A percentile compares a stretch with the other conserved stretches of the same genome.
Evolutionary conservation across 331 rosid species (phyloP).

Genomic region (Dryas integrifolia): DNA sequence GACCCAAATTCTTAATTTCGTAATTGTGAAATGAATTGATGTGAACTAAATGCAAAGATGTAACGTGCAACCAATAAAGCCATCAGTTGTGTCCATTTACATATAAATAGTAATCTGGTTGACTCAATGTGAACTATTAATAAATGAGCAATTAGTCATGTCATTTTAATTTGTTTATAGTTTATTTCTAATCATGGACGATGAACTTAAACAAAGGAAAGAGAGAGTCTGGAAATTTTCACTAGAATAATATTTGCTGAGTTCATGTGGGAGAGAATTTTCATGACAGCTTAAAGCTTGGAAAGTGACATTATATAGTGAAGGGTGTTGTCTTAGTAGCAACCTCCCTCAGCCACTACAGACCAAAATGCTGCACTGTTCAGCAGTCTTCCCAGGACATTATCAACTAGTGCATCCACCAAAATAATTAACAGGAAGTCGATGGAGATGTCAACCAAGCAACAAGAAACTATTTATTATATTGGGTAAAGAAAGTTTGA

Average conservation of each 20-base stretch:
- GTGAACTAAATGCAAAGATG: background rate
- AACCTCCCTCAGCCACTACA: too few species aligned
- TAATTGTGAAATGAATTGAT: background rate
- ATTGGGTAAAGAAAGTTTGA: background rate
- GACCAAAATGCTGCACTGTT: too few species aligned
- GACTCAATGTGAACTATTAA: background rate
- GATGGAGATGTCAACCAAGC: background rate
- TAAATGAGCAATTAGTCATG: background rate
- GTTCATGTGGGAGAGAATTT: too few species aligned
- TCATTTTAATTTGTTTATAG: background rate
- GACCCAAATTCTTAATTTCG: background rate
- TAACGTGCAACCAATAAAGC: conserved; percentile 14
- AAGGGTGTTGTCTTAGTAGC: too few species aligned
- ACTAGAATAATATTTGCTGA: too few species aligned
- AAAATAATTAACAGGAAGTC: too few species aligned
- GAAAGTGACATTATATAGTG: background rate
- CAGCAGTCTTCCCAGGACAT: too few species aligned
- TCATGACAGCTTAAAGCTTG: too few species aligned
- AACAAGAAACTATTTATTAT: background rate
- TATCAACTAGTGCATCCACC: too few species aligned
- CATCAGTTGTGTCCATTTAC: background rate
- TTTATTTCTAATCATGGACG: background rate
- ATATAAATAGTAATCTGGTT: background rate
- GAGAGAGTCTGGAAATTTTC: too few species aligned
- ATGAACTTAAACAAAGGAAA: background rate